Evolutionary conservation across 2,329 filamentous ascomycete genomes (phyloP).

Genomic region (Claviceps sp.): DNA sequence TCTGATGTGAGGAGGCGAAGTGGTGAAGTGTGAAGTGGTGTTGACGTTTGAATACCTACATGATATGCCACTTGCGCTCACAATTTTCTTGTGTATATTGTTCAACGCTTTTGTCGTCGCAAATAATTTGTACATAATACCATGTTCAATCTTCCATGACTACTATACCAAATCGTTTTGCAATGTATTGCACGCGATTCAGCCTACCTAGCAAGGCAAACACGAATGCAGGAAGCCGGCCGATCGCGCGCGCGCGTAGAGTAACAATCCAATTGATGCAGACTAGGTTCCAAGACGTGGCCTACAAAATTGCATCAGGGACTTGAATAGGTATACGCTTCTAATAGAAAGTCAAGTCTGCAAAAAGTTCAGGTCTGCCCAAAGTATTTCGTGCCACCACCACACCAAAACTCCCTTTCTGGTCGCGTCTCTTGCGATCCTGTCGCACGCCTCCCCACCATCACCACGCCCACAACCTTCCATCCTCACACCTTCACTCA

Average conservation of each 20-base stretch:
- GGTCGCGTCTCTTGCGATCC: too few relatives aligned
- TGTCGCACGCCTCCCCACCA: not conserved
- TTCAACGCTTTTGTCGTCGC: not conserved
- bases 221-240: too few relatives aligned
- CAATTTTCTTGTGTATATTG: not conserved
- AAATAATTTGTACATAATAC: not conserved
- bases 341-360: too few relatives aligned
- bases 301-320: too few relatives aligned
- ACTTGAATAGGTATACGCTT: too few relatives aligned
- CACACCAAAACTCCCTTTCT: too few relatives aligned
- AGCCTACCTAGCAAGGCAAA: not conserved
- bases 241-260: too few relatives aligned
- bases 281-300: too few relatives aligned
- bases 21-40: not conserved
- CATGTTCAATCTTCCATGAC: not conserved
- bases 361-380: too few relatives aligned
- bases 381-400: too few relatives aligned
- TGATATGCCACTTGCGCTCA: not conserved
- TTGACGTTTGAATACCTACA: not conserved
- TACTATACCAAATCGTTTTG: not conserved
- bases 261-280: too few relatives aligned
- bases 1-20: not conserved
- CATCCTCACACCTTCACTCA: not conserved
- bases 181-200: not conserved
- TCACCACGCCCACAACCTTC: not conserved